These are phyloP conservation scores for Hypholoma sublateritium DNA, from an alignment of 768 basidiomycete species.

Conservation along the genomic window DNA sequence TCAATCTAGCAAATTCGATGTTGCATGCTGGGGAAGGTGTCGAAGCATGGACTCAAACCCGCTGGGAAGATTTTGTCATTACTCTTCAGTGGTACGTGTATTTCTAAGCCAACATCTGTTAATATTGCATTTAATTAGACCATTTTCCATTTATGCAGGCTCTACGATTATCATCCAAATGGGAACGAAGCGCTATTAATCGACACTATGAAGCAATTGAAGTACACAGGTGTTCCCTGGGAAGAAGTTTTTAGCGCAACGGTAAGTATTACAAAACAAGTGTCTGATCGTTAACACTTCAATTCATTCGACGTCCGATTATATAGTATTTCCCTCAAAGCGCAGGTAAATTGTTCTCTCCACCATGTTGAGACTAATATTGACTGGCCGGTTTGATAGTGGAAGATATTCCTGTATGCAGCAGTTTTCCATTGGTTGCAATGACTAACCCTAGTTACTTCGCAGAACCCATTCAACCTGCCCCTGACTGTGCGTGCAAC, in stretches of 20 bases:
- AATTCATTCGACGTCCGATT: background rate
- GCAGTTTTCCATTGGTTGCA: background rate
- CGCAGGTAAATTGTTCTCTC: constrained; percentile 23
- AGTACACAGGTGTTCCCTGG: constrained; percentile 54
- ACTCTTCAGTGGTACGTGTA: constrained; percentile 47
- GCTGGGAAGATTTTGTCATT: constrained; percentile 62
- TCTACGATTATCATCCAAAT: constrained; percentile 53
- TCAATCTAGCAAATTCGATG: constrained; percentile 53
- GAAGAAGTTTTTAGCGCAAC: constrained; percentile 48
- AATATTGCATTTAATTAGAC: too few species aligned
- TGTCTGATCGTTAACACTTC: background rate
- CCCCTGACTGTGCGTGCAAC: constrained; percentile 30
- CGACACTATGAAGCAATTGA: constrained; percentile 53
- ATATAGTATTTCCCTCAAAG: constrained; percentile 44
- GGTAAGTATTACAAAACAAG: constrained; percentile 21
- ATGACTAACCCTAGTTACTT: background rate
- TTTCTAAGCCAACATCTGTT: too few species aligned
- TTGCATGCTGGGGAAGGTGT: constrained; percentile 49
- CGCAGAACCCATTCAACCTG: constrained; percentile 50
- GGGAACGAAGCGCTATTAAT: constrained; percentile 47
- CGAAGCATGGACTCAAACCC: constrained; percentile 52
- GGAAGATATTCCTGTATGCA: constrained; percentile 27
- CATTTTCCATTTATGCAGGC: constrained; percentile 29
- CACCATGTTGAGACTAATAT: background rate
- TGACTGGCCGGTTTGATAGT: constrained; percentile 19